Conservation (phyloP, 345 rosid species). For the Eucalyptus virginea region DNA sequence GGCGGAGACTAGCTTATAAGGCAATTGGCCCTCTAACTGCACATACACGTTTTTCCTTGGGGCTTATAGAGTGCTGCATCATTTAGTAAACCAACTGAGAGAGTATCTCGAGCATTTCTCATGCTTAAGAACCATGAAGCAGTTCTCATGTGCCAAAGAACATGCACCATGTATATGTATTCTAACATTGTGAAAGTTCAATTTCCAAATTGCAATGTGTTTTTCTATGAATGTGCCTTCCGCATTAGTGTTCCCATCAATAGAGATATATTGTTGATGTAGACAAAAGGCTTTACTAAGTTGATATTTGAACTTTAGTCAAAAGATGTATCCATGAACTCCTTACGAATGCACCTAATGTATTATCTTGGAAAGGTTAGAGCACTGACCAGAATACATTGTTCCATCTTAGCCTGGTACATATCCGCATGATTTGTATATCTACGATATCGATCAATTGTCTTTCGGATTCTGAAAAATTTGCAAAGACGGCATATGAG, state of each 20-base stretch:
- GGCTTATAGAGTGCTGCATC: too few relatives aligned
- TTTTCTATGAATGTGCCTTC: not conserved
- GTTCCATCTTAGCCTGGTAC: not conserved
- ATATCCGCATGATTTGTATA: not conserved
- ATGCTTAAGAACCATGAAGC: too few relatives aligned
- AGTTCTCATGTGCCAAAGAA: too few relatives aligned
- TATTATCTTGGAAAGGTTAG: not conserved
- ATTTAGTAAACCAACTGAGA: too few relatives aligned
- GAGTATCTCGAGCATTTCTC: too few relatives aligned
- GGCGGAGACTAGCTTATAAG: too few relatives aligned
- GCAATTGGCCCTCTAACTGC: too few relatives aligned
- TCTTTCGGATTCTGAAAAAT: constrained; percentile 5
- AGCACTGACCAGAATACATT: not conserved
- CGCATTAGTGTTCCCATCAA: not conserved
- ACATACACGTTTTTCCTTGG: too few relatives aligned
- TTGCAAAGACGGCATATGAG: not conserved
- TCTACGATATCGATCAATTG: not conserved
- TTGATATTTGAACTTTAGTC: not conserved
- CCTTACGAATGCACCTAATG: not conserved
- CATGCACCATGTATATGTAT: not conserved
- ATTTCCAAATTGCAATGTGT: not conserved
- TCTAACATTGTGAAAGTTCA: not conserved
- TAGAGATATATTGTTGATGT: not conserved
- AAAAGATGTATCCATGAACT: not conserved
- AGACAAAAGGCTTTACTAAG: not conserved